A percentile compares a stretch with the other conserved stretches of the same genome.
Conservation (phyloP, 805 yeast species). For the Zygotorulaspora sp. region DNA sequence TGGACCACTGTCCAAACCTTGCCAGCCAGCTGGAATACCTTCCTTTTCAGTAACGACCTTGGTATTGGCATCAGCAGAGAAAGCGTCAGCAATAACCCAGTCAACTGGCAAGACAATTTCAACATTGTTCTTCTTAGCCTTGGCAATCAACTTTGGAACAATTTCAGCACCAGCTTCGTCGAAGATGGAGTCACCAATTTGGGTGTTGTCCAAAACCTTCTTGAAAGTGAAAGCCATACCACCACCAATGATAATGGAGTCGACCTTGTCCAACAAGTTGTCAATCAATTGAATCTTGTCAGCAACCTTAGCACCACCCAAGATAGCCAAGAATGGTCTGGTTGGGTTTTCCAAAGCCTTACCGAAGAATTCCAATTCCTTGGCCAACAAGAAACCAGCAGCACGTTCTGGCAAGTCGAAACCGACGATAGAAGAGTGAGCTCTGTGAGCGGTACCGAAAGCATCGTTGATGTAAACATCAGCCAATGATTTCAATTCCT, state of each 20-base stretch:
- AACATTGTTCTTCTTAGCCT: slow-evolving; percentile 95
- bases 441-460: slow-evolving; percentile 99
- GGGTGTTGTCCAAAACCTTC: slow-evolving; percentile 80
- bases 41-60: slow-evolving; percentile 80
- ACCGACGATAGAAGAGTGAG: slow-evolving; percentile 99
- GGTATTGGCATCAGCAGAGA: slow-evolving; percentile 84
- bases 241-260: slow-evolving; percentile 93
- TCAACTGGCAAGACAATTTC: slow-evolving; percentile 92
- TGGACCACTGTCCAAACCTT: slow-evolving; percentile 96
- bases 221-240: slow-evolving; percentile 99
- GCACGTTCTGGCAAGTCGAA: slow-evolving; percentile 93
- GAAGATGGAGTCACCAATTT: slow-evolving; percentile 87
- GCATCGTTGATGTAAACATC: slow-evolving; percentile 98
- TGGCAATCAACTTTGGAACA: slow-evolving; percentile 85
- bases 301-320: slow-evolving; percentile 99
- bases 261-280: slow-evolving; percentile 93
- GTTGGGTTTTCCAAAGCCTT: slow-evolving; percentile 97
- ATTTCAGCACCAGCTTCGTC: slow-evolving; percentile 94
- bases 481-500: slow-evolving; percentile 83
- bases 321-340: slow-evolving; percentile 97
- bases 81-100: slow-evolving; percentile 92
- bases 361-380: slow-evolving; percentile 95
- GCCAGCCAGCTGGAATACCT: slow-evolving; percentile 93
- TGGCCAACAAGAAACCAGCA: slow-evolving; percentile 96
- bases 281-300: slow-evolving; percentile 98